Base-by-base conservation (phyloP, 2,329 filamentous ascomycete species). In the Corinectria fuckeliana region DNA sequence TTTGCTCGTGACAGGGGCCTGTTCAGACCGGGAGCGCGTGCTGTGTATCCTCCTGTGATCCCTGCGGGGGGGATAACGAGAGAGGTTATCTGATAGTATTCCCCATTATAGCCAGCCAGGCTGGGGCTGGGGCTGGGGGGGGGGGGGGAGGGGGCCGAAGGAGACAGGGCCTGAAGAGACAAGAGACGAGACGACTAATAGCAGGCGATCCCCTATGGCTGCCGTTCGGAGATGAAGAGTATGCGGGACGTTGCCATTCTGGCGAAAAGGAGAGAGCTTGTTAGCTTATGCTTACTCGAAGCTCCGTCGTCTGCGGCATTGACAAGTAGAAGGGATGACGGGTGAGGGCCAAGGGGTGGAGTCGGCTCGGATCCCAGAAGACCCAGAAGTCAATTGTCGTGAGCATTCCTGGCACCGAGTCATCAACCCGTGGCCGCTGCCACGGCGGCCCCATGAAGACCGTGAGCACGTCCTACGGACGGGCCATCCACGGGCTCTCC, bases 221-320 rank as follows among this genome's bases (percentile, higher is more conserved):
- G 59, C 51, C 59, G 59, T 62, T 62, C 60, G 58, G 66, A 69
- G 64, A 70, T 67, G 66, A 69, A 50, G 54, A 58, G 50, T 56
- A 60, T 51, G 63, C 61, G 60, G 58, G 55, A 58, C 59, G 60
- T 28, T 60, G 58, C 66, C 60, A 49, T 56, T 56, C 57, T 69
- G 59, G 63, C 52, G 38, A 69, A 60, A 48, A 53, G 42, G 65
- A 50, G 50, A 55, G 45, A 26, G 55, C 61, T 69, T 66, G 66
- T 69, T 68, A 67, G 68, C 66, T 70, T 66, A 69, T 69, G 67
- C 65, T 69, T 69, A 69, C 67, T 66, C 61, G 60, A 65, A 63
- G 61, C 56, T 61, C 62, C 60, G 26, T 62, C 48, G 56, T n/a
- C n/a, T n/a, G 65, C 64, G 64, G 65, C 61, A 67, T 56, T 66